Conservation (phyloP, 1,284 basidiomycete species). For the Boletus holoroseus region DNA sequence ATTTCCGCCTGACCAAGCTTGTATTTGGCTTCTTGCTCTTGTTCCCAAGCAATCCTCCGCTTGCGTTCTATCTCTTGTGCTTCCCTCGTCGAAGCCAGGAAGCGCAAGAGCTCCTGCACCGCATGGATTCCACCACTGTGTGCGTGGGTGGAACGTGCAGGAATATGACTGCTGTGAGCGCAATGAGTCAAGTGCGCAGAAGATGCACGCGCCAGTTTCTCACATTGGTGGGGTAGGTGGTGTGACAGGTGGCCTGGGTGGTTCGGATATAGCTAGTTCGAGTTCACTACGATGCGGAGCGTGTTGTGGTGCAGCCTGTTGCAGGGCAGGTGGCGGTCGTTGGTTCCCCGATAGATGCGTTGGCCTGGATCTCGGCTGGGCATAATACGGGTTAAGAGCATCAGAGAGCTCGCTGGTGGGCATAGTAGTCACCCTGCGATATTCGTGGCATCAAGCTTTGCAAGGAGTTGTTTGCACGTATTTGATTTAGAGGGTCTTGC, state of each 20-base stretch:
- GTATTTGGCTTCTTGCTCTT: conserved; percentile 58
- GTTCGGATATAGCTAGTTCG: conserved; percentile 52
- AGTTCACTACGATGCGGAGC: conserved; percentile 53
- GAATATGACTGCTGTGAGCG: conserved; percentile 10
- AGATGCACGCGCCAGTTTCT: conserved; percentile 8
- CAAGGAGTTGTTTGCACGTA: conserved; percentile 22
- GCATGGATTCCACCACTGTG: conserved; percentile 39
- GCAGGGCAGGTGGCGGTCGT: conserved; percentile 15
- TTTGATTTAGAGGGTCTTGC: conserved; percentile 33
- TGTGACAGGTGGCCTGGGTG: conserved; percentile 34
- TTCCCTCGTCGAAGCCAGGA: conserved; percentile 48
- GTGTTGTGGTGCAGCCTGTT: conserved; percentile 34
- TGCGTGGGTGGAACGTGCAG: conserved; percentile 16
- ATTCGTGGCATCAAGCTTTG: not conserved
- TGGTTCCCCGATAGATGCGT: conserved; percentile 19
- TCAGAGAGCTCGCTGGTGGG: conserved; percentile 68
- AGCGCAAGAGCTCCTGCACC: conserved; percentile 53
- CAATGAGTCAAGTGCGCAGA: not conserved
- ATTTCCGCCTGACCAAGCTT: conserved; percentile 51
- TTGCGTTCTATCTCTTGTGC: conserved; percentile 54
- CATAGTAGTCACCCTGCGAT: conserved; percentile 28
- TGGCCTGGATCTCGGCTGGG: conserved; percentile 40
- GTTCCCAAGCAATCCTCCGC: conserved; percentile 59
- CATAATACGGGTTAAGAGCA: conserved; percentile 64
- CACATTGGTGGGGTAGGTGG: conserved; percentile 27